Conservation (phyloP, 805 yeast genomes). For the Nakazawaea holstii region DNA sequence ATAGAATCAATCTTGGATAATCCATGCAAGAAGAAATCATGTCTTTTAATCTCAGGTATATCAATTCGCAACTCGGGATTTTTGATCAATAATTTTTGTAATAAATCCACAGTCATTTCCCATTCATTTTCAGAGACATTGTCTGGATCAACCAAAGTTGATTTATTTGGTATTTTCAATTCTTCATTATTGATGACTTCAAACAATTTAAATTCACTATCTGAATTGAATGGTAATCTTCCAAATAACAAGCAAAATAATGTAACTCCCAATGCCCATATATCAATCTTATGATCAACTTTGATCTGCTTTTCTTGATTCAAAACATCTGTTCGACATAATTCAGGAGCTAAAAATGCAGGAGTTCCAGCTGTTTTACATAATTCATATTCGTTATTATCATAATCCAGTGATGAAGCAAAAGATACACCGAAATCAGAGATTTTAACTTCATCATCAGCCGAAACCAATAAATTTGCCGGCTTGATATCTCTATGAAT, state of each 20-base stretch:
- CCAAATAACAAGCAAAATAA: conserved; percentile 86
- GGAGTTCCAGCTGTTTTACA: conserved; percentile 98
- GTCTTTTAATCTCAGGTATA: conserved; percentile 66
- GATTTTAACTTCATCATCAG: conserved; percentile 74
- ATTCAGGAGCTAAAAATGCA: conserved; percentile 92
- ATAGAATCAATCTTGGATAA: conserved; percentile 21
- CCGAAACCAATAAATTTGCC: conserved; percentile 73
- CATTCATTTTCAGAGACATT: conserved; percentile 19
- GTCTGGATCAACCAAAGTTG: background rate
- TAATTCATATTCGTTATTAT: conserved; percentile 64
- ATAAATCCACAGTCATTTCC: conserved; percentile 49
- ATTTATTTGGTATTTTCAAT: conserved; percentile 48
- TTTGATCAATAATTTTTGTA: conserved; percentile 58
- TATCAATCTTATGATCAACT: conserved; percentile 80
- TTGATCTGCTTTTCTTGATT: conserved; percentile 30
- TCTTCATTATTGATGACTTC: conserved; percentile 67
- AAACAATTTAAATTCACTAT: conserved; percentile 79
- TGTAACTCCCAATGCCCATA: conserved; percentile 97
- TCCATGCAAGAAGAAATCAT: conserved; percentile 51
- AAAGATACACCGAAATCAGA: conserved; percentile 97
- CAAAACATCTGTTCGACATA: conserved; percentile 57
- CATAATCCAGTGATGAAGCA: conserved; percentile 40
- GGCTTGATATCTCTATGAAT: conserved; percentile 96
- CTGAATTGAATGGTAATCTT: conserved; percentile 81
- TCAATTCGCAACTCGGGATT: conserved; percentile 65